phyloP scores from a whole-genome alignment of 306 rosid species.

The Luffa aegyptiaca region DNA sequence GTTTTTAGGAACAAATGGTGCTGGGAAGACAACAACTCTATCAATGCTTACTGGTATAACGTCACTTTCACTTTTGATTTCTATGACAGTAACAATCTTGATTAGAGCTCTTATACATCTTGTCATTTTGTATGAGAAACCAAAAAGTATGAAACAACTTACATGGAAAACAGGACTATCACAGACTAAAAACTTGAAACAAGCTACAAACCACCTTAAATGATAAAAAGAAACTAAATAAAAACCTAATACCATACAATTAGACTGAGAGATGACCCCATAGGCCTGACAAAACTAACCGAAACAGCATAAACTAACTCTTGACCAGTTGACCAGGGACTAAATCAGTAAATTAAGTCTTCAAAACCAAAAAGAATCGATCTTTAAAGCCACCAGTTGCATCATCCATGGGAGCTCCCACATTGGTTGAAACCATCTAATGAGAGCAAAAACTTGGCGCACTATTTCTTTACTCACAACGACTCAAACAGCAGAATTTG shows the following conservation, averaged over 20 bases:
- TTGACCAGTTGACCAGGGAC: not conserved
- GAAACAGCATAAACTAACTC: not conserved
- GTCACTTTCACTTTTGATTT: not conserved
- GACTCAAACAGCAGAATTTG: no score
- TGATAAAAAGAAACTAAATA: no score
- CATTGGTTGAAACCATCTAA: no score
- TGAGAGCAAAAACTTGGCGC: no score
- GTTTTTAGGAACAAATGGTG: slow-evolving; percentile 95
- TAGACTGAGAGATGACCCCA: no score
- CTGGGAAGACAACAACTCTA: slow-evolving; percentile 91
- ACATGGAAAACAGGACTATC: not conserved
- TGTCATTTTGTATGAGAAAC: not conserved
- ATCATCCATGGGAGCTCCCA: no score
- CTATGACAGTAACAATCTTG: not conserved
- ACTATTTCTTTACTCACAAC: no score
- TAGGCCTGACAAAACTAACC: not conserved
- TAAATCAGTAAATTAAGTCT: not conserved
- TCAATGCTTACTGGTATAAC: slow-evolving; percentile 79
- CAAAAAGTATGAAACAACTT: no score
- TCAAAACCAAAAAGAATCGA: not conserved
- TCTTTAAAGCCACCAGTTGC: not conserved
- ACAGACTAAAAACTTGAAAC: not conserved
- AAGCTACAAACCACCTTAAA: not conserved
- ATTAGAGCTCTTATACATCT: not conserved
- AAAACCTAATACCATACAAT: not conserved